Base-by-base conservation (phyloP, 768 basidiomycete genomes). In the Collybia nuda region DNA sequence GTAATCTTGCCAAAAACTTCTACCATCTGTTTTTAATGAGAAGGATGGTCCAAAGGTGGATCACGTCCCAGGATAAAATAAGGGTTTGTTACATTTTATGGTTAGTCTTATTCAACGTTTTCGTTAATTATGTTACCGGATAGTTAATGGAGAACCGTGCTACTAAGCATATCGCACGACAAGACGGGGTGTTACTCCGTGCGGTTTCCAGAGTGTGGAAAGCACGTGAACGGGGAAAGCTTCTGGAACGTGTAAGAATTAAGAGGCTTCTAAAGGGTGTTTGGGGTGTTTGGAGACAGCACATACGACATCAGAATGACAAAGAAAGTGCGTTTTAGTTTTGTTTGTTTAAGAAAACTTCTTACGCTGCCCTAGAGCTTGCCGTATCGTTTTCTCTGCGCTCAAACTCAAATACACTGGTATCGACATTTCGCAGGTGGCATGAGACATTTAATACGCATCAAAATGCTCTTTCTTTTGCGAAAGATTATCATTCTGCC, bases 141-240 rank as follows among this genome's bases (percentile, higher is more conserved):
- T 56, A 91, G 90, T 61, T 53, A 17, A 66, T 83, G 63, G 80
- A 84, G 58, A 72, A 60, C 48, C 80, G 79, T 23, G 87, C 81
- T 9, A 65, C 70, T 50, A 86, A 81, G 50, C 77, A 84, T 58
- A 48, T 81, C 11, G 69, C 70, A 40, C 73, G 82, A 39, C 84
- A 81, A 59, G 81, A 88, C 48, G 72, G 71, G 47, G 69, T 84
- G 12, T 72, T 87, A 18, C 51, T 88, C 24, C 76, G 78, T 40
- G 86, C 82, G 23, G 69, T 85, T 40, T 66, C 75, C 57, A 73
- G 82, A 41, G 77, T 88, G 3, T 86, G 87, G 86, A 85, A 78
- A 56, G 83, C 87, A 18, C 79, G 78, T 35, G 85, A 86, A 57
- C 78, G 83, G 7, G 84, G 83, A 24, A 71, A 66, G 44, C 70